A percentile compares a stretch with the other conserved stretches of the same genome.
These are phyloP conservation scores for Geranium brycei DNA, from an alignment of 345 rosid species.

Conservation along the genomic window DNA sequence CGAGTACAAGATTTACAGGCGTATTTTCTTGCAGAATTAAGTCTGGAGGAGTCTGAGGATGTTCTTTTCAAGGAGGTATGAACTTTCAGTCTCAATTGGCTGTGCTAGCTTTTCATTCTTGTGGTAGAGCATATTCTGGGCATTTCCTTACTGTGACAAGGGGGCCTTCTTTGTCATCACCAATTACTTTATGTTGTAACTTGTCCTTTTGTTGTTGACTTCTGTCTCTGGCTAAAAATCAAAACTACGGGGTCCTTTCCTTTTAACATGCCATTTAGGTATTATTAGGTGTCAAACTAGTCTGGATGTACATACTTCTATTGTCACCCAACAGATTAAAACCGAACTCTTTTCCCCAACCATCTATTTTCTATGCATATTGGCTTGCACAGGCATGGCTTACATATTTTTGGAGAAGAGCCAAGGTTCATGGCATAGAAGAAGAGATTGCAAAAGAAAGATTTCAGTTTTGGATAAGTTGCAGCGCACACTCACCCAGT, in stretches of 20 bases:
- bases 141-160: not conserved
- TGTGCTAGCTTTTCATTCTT: not conserved
- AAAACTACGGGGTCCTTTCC: no score
- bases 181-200: no score
- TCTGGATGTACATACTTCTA: no score
- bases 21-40: slow-evolving; percentile 44
- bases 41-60: slow-evolving; percentile 94
- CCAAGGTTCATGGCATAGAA: slow-evolving; percentile 64
- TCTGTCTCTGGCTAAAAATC: no score
- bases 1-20: no score
- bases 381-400: slow-evolving; percentile 69
- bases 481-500: slow-evolving; percentile 65
- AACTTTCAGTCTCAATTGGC: not conserved
- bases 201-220: no score
- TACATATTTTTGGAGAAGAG: slow-evolving; percentile 97
- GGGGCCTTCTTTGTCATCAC: no score
- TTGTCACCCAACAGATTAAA: no score
- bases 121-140: not conserved
- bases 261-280: no score
- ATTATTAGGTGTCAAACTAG: no score
- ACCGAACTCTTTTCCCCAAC: no score
- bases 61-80: slow-evolving; percentile 91
- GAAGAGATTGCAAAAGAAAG: slow-evolving; percentile 64
- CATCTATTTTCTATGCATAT: no score
- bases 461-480: slow-evolving; percentile 72